Percentiles rank a stretch among this genome's conserved stretches.
Evolutionary conservation across 1,284 basidiomycete genomes (phyloP).

Genomic region (Wallemia mellicola): DNA sequence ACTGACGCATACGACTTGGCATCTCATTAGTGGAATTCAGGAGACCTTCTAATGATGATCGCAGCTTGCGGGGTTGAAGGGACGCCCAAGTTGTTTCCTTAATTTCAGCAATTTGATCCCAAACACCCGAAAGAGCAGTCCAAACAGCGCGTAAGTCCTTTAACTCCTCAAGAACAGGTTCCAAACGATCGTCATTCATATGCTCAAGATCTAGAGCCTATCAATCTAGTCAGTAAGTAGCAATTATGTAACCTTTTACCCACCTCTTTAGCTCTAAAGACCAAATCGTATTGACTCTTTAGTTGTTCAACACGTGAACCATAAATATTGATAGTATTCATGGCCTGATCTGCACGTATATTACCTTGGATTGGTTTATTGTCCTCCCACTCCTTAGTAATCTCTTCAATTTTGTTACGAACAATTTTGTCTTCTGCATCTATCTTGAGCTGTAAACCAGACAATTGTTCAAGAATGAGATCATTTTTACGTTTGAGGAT

Average conservation of each 20-base stretch:
- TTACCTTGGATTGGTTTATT: conserved; percentile 62
- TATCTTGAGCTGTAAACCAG: conserved; percentile 91
- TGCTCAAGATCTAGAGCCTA: conserved; percentile 68
- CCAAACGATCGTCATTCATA: conserved; percentile 60
- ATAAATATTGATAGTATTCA: conserved; percentile 81
- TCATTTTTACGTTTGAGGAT: conserved; percentile 93
- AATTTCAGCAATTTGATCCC: conserved; percentile 72
- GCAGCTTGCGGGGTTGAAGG: conserved; percentile 56
- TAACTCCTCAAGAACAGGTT: conserved; percentile 79
- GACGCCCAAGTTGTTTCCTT: conserved; percentile 71
- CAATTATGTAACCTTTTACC: background rate
- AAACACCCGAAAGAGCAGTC: conserved; percentile 91
- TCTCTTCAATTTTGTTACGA: conserved; percentile 68
- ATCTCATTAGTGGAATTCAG: conserved; percentile 81
- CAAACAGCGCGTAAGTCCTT: conserved; percentile 91
- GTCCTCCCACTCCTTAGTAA: conserved; percentile 67
- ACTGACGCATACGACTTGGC: conserved; percentile 96
- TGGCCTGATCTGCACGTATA: conserved; percentile 77
- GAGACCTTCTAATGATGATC: conserved; percentile 71
- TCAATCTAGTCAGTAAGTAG: background rate
- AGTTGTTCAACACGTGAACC: conserved; percentile 66
- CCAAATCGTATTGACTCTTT: conserved; percentile 73
- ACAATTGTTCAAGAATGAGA: conserved; percentile 86
- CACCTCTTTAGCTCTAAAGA: conserved; percentile 68
- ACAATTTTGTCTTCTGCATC: conserved; percentile 97